A percentile compares a stretch with the other conserved stretches of the same genome.
Evolutionary conservation across 768 basidiomycete genomes (phyloP).

Genomic region (Kwoniella mangroviensis): DNA sequence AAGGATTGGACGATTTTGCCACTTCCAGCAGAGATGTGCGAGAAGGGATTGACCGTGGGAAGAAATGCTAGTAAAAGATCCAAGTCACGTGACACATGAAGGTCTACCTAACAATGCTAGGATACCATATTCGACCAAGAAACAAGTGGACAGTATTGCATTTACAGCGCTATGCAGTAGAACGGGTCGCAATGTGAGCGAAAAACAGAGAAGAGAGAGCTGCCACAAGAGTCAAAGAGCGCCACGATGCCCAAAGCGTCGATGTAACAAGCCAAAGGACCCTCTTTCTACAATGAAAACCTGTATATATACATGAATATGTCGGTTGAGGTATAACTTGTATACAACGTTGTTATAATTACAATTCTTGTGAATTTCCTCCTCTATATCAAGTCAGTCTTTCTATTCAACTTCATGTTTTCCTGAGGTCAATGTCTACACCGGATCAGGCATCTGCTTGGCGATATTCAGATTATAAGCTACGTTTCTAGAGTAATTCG

Average conservation of each 20-base stretch:
- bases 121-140: neutral
- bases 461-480: constrained; percentile 82
- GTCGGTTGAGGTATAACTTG: neutral
- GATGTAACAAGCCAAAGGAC: neutral
- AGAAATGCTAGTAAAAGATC: neutral
- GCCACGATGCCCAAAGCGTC: neutral
- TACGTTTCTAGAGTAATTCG: constrained; percentile 89
- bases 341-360: neutral
- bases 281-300: neutral
- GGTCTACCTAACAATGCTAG: neutral
- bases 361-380: too few species aligned
- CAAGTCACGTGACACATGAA: neutral
- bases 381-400: too few species aligned
- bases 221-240: neutral
- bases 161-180: neutral
- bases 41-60: neutral
- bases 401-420: too few species aligned
- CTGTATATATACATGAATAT: neutral
- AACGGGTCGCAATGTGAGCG: neutral
- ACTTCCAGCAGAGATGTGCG: neutral
- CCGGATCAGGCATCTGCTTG: constrained; percentile 50
- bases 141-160: neutral
- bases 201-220: neutral
- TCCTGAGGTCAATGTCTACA: constrained; percentile 13
- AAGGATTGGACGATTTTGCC: neutral